phyloP scores from a whole-genome alignment of 1,284 basidiomycete species.

The Takashimella koratensis region DNA sequence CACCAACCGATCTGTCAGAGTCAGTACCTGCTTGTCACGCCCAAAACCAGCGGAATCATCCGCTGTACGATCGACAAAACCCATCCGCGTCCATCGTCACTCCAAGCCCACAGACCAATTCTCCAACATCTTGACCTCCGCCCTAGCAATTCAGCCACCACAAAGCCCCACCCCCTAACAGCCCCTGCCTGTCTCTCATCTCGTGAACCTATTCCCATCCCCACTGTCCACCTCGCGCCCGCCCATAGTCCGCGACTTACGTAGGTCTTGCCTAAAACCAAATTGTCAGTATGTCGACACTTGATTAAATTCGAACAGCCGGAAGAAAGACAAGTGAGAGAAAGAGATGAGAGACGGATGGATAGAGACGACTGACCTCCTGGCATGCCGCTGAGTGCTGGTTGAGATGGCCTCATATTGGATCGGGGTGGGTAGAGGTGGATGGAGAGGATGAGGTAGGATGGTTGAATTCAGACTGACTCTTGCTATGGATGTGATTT shows the following conservation, averaged over 20 bases:
- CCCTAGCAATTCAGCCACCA: neutral
- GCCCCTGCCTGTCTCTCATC: neutral
- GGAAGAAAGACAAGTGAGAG: too few relatives aligned
- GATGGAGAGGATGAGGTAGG: neutral
- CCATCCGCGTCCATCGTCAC: neutral
- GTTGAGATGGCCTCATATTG: conserved; percentile 66
- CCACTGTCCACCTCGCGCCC: too few relatives aligned
- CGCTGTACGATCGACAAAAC: neutral
- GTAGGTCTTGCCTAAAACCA: conserved; percentile 43
- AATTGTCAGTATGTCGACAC: too few relatives aligned
- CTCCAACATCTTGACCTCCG: neutral
- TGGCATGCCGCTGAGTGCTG: conserved; percentile 68
- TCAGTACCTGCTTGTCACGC: conserved; percentile 5
- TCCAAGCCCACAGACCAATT: too few relatives aligned
- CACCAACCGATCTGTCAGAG: conserved; percentile 75
- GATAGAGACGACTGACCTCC: conserved; percentile 54
- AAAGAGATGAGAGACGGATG: too few relatives aligned
- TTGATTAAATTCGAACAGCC: too few relatives aligned
- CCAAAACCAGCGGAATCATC: neutral
- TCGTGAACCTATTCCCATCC: too few relatives aligned
- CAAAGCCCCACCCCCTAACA: conserved; percentile 11
- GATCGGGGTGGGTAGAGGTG: conserved; percentile 3
- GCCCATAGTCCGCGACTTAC: too few relatives aligned
- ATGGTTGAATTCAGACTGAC: neutral
- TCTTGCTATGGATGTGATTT: too few relatives aligned